Evolutionary conservation across 345 rosid species (phyloP).

Genomic region (Litchi chinensis): DNA sequence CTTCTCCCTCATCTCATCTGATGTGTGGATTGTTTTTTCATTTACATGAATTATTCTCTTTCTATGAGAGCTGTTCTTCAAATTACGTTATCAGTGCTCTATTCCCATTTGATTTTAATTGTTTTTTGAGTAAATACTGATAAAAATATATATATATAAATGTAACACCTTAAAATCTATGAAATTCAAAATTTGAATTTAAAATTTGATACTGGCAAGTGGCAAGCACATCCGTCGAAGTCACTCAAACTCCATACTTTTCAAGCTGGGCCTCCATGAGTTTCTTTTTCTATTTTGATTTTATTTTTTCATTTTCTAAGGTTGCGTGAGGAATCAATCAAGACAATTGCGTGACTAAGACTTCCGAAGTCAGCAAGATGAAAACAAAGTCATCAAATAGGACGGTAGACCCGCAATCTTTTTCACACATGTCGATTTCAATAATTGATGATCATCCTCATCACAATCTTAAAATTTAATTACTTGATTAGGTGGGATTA

Average conservation of each 20-base stretch:
- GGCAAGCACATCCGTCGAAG: too few species aligned
- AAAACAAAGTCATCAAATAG: constrained; percentile 9
- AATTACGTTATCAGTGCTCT: too few species aligned
- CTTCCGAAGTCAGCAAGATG: constrained; percentile 21
- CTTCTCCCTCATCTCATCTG: too few species aligned
- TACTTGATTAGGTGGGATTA: background rate
- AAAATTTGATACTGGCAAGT: too few species aligned
- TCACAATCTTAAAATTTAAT: background rate
- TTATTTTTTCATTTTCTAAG: background rate
- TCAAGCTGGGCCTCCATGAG: constrained; percentile 17
- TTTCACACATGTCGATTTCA: constrained; percentile 10
- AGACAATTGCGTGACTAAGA: background rate
- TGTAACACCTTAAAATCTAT: too few species aligned
- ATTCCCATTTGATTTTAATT: too few species aligned
- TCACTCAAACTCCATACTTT: background rate
- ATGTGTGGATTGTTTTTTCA: too few species aligned
- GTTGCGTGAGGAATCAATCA: constrained; percentile 23
- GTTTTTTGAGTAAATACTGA: too few species aligned
- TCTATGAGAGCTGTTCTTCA: too few species aligned
- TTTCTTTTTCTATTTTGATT: background rate
- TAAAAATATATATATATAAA: too few species aligned
- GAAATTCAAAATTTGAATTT: too few species aligned
- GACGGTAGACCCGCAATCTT: background rate
- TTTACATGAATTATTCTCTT: too few species aligned
- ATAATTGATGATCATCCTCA: background rate